Evolutionary conservation across 2,329 filamentous ascomycete species (phyloP), one percentile per base, ranked within the genome.

Genomic region (Colletotrichum sojae): DNA sequence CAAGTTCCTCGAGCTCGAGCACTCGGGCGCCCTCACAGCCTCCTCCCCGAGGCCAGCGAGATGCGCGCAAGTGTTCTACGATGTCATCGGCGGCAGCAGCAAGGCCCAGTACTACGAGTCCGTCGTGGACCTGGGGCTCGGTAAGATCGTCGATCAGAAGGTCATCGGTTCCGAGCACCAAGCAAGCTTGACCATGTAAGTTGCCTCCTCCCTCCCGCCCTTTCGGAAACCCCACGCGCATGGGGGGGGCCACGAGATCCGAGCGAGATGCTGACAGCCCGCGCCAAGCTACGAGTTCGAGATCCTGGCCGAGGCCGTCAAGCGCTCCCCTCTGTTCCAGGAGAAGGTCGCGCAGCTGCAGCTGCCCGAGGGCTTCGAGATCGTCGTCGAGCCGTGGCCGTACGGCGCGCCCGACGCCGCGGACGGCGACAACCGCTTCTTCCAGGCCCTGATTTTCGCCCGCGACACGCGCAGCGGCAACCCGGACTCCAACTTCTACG

Each of bases 401-500:
- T 73, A 79, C 31, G 76, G 76, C 43, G 75, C 76, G 1, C 73
- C 75, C 8, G 76, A 81, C 18, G 45, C 73, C 0, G 65, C 57
- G 10, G 79, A 79, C 51, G 79, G 75, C n/a, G 67, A 75, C 20
- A 73, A 52, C 0, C 77, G 78, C 4, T 74, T 73, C 18, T 80
- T 81, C 70, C 79, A 81, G 54, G 78, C 73, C 9, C 73, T 80
- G 0, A 73, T 78, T 51, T 81, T 80, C 40, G 79, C 75, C 0
- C 73, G 73, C 3, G 75, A 80, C 56, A 73, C 73, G 0, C 66
- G 73, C 16, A 77, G 69, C 36, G 76, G 77, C 27, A 71, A 76
- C 51, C 78, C 79, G 6, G 83, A 86, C 71, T 81, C 83, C 43
- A 86, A 86, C 69, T 84, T 85, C 70, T 86, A 86, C 73, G 81